Base-by-base conservation (phyloP, 371 early-diverging fungal genomes). In the Mucor plumbeus region DNA sequence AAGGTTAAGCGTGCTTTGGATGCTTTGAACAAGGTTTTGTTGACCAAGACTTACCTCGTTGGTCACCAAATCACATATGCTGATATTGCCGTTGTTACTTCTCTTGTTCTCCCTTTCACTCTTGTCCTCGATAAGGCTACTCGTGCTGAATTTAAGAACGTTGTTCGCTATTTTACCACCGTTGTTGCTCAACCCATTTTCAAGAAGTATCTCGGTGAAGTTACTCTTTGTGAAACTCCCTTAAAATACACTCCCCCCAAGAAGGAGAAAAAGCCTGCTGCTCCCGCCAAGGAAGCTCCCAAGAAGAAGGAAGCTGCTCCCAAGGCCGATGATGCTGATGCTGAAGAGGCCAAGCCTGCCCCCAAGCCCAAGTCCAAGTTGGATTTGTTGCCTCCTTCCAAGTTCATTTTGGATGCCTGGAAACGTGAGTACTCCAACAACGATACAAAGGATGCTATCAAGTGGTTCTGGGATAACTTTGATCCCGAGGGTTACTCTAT, bases 351-450 rank as follows among this genome's bases (percentile, higher is more conserved):
- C 39, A 87, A 88, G 70, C 91, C 91, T 66, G 89, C 87, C 71
- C 93, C 94, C 76, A 94, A 95, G 89, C 91, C 88, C 75, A 95
- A 95, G 94, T 93, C 91, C 88, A 89, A 90, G 79, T 83, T 96
- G 72, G 97, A 97, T 74, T 81, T 90, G 69, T 87, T 96, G 77
- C 96, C 96, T 68, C 88, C 91, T 63, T 90, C 94, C 76, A 72
- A 81, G 71, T 90, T 97, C 82, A 76, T 83, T 74, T 72, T 96
- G 65, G 96, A 97, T 67, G 92, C 91, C 72, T 97, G 97, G 97
- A 96, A 97, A 90, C 91, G 97, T 66, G 88, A 92, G 83, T 97
- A 97, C 91, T 94, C 95, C 62, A 97, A 97, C 93, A 95, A 95
- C 82, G 93, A 95, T 66, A 90, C 91, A 69, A 94, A 95, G 67